Evolutionary conservation across 2,329 filamentous ascomycete species (phyloP).

Genomic region (Cordyceps farinosa): DNA sequence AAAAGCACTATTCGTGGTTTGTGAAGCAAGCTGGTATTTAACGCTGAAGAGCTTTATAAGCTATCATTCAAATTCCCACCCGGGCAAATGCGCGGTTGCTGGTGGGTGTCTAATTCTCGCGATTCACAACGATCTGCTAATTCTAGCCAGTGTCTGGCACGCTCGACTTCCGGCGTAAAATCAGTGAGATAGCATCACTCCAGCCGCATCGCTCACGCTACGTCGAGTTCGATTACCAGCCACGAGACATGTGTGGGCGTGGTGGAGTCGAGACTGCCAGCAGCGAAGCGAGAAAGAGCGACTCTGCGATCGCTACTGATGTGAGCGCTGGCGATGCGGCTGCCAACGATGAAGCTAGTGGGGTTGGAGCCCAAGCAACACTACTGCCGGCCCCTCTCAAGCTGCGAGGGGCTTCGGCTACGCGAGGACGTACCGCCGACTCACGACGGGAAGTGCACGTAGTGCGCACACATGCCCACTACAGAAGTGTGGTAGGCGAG

Average conservation of each 20-base stretch:
- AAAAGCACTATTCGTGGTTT: background rate
- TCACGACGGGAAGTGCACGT: background rate
- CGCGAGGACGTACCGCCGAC: background rate
- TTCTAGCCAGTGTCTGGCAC: background rate
- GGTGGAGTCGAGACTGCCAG: background rate
- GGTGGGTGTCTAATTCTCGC: background rate
- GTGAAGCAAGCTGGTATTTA: background rate
- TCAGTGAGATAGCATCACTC: background rate
- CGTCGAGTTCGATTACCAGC: constrained; percentile 1
- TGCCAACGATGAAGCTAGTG: background rate
- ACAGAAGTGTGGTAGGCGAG: background rate
- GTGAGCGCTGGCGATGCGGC: background rate
- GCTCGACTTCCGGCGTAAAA: background rate
- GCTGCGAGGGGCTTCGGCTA: background rate
- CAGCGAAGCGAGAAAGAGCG: background rate
- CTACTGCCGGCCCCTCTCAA: background rate
- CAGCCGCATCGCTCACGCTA: background rate
- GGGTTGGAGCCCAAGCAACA: background rate
- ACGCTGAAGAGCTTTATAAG: background rate
- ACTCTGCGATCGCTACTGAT: background rate
- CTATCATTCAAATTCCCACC: background rate
- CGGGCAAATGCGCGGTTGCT: background rate
- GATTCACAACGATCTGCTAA: background rate
- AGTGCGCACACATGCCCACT: background rate
- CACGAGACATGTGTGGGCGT: background rate